These are phyloP conservation scores for Lachancea lanzarotensis DNA, from an alignment of 805 yeast genomes.

Conservation along the genomic window DNA sequence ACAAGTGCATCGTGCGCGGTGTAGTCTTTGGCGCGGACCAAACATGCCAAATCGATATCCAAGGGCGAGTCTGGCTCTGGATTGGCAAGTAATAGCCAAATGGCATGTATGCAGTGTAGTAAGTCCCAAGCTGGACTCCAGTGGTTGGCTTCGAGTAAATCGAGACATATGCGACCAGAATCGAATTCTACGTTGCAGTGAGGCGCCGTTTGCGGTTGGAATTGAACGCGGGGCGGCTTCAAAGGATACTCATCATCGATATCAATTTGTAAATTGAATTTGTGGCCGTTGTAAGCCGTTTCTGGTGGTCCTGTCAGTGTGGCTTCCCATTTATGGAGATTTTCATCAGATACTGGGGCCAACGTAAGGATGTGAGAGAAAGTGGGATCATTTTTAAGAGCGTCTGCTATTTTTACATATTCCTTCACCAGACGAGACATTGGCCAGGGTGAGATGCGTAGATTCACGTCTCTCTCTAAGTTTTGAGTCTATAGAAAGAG, in stretches of 20 bases:
- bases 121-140: constrained; percentile 79
- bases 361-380: constrained; percentile 19
- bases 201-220: constrained; percentile 35
- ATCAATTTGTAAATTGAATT: constrained; percentile 43
- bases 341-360: constrained; percentile 39
- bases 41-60: constrained; percentile 61
- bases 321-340: constrained; percentile 48
- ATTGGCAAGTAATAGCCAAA: constrained; percentile 48
- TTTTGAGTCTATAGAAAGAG: neutral
- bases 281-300: constrained; percentile 47
- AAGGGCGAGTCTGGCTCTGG: constrained; percentile 72
- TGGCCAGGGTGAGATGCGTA: no score
- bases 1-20: constrained; percentile 39
- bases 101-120: constrained; percentile 48
- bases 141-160: constrained; percentile 44
- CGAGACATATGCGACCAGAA: constrained; percentile 67
- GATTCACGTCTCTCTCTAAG: no score
- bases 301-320: constrained; percentile 45
- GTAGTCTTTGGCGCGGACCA: constrained; percentile 43
- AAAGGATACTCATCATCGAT: constrained; percentile 49
- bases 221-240: constrained; percentile 50
- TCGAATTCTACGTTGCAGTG: constrained; percentile 46
- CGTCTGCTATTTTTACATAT: constrained; percentile 2
- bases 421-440: constrained; percentile 11
- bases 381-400: constrained; percentile 3